Conservation (phyloP, 1,139 yeast species). For the Geotrichum citri-aurantii region DNA sequence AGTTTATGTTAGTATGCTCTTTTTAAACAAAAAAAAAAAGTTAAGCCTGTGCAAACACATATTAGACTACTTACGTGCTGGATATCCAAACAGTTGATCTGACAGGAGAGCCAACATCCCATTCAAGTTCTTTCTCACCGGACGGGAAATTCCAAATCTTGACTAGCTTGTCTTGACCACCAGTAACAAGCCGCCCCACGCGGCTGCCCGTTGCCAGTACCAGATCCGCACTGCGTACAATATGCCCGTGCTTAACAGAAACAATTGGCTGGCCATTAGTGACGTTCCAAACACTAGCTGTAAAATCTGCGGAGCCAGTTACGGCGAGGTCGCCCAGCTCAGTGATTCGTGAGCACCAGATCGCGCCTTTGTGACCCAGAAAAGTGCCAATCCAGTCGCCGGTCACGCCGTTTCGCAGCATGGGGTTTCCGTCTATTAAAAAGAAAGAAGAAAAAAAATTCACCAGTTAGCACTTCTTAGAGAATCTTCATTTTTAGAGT, state of each 20-base stretch:
- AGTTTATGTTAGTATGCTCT: background rate
- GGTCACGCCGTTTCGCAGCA: constrained; percentile 37
- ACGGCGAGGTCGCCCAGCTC: constrained; percentile 29
- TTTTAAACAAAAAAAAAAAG: background rate
- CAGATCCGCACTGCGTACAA: constrained; percentile 23
- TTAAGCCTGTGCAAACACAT: background rate
- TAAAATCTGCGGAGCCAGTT: constrained; percentile 38
- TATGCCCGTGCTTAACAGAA: constrained; percentile 32
- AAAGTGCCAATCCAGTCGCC: constrained; percentile 41
- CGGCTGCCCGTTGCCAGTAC: background rate
- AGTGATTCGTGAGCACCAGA: constrained; percentile 36
- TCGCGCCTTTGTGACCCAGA: constrained; percentile 39
- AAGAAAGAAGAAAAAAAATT: background rate
- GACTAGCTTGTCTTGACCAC: constrained; percentile 27
- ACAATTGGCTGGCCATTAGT: constrained; percentile 27
- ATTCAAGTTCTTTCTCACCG: constrained; percentile 18
- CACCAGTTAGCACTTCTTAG: no score
- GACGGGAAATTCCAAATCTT: constrained; percentile 26
- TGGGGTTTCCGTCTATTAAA: constrained; percentile 36
- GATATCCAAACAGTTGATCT: constrained; percentile 23
- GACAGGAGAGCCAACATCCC: constrained; percentile 23
- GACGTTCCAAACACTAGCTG: constrained; percentile 37
- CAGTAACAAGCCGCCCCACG: constrained; percentile 23
- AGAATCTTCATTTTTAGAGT: background rate
- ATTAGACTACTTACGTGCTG: constrained; percentile 2